A percentile compares a stretch with the other conserved stretches of the same genome.
phyloP scores from a whole-genome alignment of 129 eudicot species.

The Heracleum sosnowskyi region DNA sequence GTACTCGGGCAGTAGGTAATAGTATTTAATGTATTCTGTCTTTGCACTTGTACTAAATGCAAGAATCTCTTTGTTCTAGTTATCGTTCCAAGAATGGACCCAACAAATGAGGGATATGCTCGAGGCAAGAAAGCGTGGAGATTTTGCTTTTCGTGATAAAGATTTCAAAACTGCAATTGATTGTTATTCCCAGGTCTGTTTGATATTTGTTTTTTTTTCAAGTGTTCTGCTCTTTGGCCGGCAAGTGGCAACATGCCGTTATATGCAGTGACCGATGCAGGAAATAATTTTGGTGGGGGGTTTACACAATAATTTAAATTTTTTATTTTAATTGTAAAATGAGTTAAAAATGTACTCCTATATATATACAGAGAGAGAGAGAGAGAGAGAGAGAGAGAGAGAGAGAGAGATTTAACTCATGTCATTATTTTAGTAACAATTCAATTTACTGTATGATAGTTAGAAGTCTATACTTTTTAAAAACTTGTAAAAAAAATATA shows the following conservation, averaged over 20 bases:
- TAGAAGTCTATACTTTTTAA: too few relatives aligned
- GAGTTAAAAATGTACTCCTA: too few relatives aligned
- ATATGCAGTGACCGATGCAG: too few relatives aligned
- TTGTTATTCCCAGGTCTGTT: conserved; percentile 63
- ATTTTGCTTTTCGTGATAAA: conserved; percentile 61
- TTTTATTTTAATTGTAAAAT: too few relatives aligned
- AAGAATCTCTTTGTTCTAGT: conserved; percentile 18
- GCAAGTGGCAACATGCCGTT: background rate
- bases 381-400: too few relatives aligned
- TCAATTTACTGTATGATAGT: too few relatives aligned
- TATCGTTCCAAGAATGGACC: conserved; percentile 88
- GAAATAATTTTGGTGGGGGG: too few relatives aligned
- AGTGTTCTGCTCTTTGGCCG: background rate
- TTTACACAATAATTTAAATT: too few relatives aligned
- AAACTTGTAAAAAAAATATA: too few relatives aligned
- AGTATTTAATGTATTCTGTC: background rate
- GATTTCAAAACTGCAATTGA: conserved; percentile 71
- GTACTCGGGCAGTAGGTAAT: conserved; percentile 21
- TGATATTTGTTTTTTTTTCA: background rate
- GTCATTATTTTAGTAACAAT: too few relatives aligned
- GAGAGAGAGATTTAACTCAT: too few relatives aligned
- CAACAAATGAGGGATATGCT: conserved; percentile 87
- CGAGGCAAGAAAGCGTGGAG: conserved; percentile 80
- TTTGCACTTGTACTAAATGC: background rate
- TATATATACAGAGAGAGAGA: too few relatives aligned